These are phyloP conservation scores for Raddia distichophylla DNA, from an alignment of 176 grass and related monocot species.

Conservation along the genomic window DNA sequence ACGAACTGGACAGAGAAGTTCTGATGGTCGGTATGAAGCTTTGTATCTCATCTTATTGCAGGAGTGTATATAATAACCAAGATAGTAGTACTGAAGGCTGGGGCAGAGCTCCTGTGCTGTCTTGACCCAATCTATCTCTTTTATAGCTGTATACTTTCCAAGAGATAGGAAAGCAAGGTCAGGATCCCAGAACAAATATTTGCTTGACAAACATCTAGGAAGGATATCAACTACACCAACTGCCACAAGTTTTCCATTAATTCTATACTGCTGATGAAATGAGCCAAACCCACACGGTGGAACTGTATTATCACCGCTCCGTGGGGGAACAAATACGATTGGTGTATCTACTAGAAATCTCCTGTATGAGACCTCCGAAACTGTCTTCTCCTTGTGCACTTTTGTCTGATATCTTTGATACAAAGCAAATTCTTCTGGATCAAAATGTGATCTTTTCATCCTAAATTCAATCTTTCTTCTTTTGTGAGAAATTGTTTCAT, in stretches of 20 bases:
- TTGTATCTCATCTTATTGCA: conserved; percentile 99
- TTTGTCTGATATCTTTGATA: conserved; percentile 85
- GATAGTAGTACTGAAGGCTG: conserved; percentile 89
- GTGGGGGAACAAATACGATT: conserved; percentile 67
- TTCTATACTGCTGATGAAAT: conserved; percentile 96
- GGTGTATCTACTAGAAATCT: conserved; percentile 89
- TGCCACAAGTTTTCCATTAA: conserved; percentile 92
- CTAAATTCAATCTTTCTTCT: conserved; percentile 76
- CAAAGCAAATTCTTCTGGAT: conserved; percentile 81
- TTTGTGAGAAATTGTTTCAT: conserved; percentile 45
- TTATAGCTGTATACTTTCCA: conserved; percentile 91
- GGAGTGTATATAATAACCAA: conserved; percentile 97
- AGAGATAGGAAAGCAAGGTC: conserved; percentile 88
- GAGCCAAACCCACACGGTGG: conserved; percentile 84
- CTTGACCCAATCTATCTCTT: conserved; percentile 93
- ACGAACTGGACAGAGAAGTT: conserved; percentile 92
- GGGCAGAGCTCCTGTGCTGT: conserved; percentile 60
- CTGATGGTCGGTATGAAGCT: conserved; percentile 90
- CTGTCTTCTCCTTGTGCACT: conserved; percentile 82
- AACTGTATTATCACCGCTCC: conserved; percentile 57
- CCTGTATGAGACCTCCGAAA: conserved; percentile 76
- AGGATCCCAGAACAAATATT: conserved; percentile 99
- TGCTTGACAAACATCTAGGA: conserved; percentile 95
- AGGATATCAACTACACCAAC: conserved; percentile 98
- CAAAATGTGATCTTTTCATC: conserved; percentile 81